These are phyloP conservation scores for Mucor circinelloides DNA, from an alignment of 371 early-diverging fungal species.

Conservation along the genomic window DNA sequence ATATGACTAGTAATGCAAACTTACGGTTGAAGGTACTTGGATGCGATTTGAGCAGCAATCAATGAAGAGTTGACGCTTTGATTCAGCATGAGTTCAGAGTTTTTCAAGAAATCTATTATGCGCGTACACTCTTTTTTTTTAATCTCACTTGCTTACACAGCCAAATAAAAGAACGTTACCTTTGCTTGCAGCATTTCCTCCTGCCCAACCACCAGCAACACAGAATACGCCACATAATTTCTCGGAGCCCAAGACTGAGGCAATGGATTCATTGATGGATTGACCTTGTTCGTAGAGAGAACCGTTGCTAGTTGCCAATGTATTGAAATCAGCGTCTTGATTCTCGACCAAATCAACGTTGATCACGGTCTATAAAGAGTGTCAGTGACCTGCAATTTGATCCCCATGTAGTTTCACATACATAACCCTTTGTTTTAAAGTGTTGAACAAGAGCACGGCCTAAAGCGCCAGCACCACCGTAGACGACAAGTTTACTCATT, in stretches of 20 bases:
- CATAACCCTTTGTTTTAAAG: constrained; percentile 78
- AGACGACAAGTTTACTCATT: constrained; percentile 76
- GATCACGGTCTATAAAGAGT: constrained; percentile 63
- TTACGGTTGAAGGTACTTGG: constrained; percentile 73
- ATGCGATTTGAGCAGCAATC: constrained; percentile 83
- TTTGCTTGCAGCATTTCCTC: constrained; percentile 81
- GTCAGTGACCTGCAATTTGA: neutral
- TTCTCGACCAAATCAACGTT: constrained; percentile 80
- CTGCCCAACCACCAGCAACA: constrained; percentile 97
- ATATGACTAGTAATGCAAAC: neutral
- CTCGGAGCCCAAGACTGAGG: constrained; percentile 32
- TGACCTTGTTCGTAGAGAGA: constrained; percentile 65
- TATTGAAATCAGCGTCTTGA: constrained; percentile 72
- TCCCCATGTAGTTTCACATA: constrained; percentile 26
- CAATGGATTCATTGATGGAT: constrained; percentile 46
- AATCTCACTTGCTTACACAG: neutral
- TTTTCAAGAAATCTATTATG: constrained; percentile 67
- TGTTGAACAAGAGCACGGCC: constrained; percentile 75
- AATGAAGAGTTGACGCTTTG: constrained; percentile 87
- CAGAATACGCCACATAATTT: constrained; percentile 86
- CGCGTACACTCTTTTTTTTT: neutral
- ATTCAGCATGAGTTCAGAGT: constrained; percentile 73
- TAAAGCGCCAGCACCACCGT: constrained; percentile 92
- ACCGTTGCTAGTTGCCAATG: constrained; percentile 52
- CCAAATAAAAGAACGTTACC: constrained; percentile 40